These are phyloP conservation scores for Colletotrichum theobromicola DNA, from an alignment of 2,329 filamentous ascomycete species.

Conservation along the genomic window DNA sequence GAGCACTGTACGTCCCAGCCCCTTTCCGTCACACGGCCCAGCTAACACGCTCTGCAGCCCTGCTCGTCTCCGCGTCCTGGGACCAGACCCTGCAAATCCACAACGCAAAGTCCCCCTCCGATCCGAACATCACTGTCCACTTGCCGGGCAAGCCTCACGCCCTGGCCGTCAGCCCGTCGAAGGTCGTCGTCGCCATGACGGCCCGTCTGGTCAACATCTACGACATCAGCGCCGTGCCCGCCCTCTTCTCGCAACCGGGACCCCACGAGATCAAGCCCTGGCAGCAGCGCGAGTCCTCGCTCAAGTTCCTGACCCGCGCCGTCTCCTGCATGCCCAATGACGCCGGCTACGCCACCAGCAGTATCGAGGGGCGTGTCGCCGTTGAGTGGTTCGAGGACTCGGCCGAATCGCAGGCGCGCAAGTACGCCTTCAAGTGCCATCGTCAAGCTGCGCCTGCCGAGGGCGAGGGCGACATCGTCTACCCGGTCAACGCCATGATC, in stretches of 20 bases:
- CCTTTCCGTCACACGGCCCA: background rate
- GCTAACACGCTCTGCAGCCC: constrained; percentile 43
- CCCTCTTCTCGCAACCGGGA: constrained; percentile 57
- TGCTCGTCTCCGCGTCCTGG: constrained; percentile 93
- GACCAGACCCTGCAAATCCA: constrained; percentile 90
- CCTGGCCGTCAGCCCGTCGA: constrained; percentile 76
- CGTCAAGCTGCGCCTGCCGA: constrained; percentile 72
- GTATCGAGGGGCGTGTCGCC: constrained; percentile 93
- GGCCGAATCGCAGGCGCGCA: constrained; percentile 83
- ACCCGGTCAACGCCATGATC: constrained; percentile 87
- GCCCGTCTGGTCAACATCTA: constrained; percentile 94
- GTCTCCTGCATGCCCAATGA: constrained; percentile 98
- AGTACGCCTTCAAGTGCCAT: constrained; percentile 99
- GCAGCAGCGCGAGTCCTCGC: constrained; percentile 90
- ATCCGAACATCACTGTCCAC: constrained; percentile 65
- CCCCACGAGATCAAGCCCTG: constrained; percentile 72
- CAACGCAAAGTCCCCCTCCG: constrained; percentile 59
- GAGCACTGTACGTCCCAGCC: constrained; percentile 63
- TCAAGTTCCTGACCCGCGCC: constrained; percentile 95
- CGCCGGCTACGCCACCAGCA: constrained; percentile 88
- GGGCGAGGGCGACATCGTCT: constrained; percentile 79
- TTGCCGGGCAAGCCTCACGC: constrained; percentile 91
- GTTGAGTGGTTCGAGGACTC: constrained; percentile 98
- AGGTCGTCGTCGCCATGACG: constrained; percentile 95
- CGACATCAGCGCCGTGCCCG: constrained; percentile 74